These are phyloP conservation scores for Zygosaccharomyces bisporus DNA, from an alignment of 805 yeast genomes.

Conservation along the genomic window DNA sequence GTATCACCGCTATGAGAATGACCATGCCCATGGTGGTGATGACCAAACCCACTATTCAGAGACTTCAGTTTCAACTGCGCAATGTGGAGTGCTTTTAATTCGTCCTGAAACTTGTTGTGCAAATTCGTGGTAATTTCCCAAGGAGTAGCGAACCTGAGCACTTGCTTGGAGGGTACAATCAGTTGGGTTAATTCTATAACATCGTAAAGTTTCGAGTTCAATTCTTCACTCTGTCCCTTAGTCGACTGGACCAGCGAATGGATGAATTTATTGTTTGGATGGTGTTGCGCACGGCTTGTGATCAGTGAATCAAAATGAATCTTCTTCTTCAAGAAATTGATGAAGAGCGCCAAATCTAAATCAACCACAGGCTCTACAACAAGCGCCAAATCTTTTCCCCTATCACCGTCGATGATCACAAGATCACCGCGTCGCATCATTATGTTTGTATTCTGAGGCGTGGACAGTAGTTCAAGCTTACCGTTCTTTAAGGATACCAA, in stretches of 20 bases:
- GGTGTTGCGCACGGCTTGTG: constrained; percentile 33
- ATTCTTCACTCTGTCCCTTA: constrained; percentile 22
- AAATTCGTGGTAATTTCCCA: constrained; percentile 58
- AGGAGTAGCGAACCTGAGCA: constrained; percentile 70
- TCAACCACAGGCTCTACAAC: constrained; percentile 62
- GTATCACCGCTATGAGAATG: constrained; percentile 1
- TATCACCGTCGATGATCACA: constrained; percentile 77
- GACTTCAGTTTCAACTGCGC: constrained; percentile 51
- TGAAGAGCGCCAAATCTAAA: constrained; percentile 61
- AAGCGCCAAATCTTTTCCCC: constrained; percentile 77
- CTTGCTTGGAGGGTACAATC: constrained; percentile 74
- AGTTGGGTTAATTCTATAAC: constrained; percentile 45
- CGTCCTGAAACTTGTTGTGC: constrained; percentile 63
- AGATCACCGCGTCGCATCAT: constrained; percentile 56
- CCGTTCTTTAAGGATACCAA: constrained; percentile 59
- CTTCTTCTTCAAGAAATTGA: constrained; percentile 70
- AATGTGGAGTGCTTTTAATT: constrained; percentile 64
- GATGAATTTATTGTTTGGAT: constrained; percentile 28
- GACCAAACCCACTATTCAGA: constrained; percentile 25
- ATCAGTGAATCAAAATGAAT: constrained; percentile 48
- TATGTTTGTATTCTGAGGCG: constrained; percentile 62
- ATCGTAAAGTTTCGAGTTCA: constrained; percentile 37
- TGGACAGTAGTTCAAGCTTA: constrained; percentile 64
- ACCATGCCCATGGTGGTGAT: constrained; percentile 20
- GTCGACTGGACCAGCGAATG: constrained; percentile 28